Evolutionary conservation across 108 stramenopile species (phyloP).

Genomic region (Aurantiochytrium sp.): DNA sequence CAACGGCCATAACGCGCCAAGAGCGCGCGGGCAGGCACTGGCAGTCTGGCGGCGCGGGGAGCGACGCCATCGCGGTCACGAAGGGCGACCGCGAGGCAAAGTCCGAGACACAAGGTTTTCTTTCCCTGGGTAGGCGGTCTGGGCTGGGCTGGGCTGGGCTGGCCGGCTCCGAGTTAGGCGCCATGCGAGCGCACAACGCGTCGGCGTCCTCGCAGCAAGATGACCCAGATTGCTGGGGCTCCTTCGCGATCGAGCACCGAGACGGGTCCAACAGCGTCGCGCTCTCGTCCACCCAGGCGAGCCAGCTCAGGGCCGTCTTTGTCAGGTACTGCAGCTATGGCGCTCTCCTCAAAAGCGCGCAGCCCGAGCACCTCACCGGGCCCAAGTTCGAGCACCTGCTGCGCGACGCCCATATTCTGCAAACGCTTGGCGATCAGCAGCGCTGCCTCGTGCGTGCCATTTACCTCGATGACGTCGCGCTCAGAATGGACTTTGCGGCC

Average conservation of each 20-base stretch:
- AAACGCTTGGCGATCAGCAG: neutral
- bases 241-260: neutral
- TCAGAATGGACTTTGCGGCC: neutral
- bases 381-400: neutral
- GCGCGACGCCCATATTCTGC: neutral
- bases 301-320: neutral
- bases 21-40: too few relatives aligned
- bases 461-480: neutral
- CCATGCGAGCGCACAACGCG: too few relatives aligned
- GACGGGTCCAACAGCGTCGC: neutral
- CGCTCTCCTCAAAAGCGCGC: neutral
- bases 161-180: too few relatives aligned
- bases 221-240: too few relatives aligned
- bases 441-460: neutral
- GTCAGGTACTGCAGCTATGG: neutral
- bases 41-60: too few relatives aligned
- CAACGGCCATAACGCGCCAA: neutral
- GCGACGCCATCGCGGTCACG: neutral
- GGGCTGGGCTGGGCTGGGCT: too few relatives aligned
- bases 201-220: too few relatives aligned
- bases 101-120: neutral
- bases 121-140: neutral
- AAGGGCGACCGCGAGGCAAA: neutral
- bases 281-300: neutral
- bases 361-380: neutral